phyloP scores from a whole-genome alignment of 2,329 filamentous ascomycete genomes.

The Orbilia javanica region DNA sequence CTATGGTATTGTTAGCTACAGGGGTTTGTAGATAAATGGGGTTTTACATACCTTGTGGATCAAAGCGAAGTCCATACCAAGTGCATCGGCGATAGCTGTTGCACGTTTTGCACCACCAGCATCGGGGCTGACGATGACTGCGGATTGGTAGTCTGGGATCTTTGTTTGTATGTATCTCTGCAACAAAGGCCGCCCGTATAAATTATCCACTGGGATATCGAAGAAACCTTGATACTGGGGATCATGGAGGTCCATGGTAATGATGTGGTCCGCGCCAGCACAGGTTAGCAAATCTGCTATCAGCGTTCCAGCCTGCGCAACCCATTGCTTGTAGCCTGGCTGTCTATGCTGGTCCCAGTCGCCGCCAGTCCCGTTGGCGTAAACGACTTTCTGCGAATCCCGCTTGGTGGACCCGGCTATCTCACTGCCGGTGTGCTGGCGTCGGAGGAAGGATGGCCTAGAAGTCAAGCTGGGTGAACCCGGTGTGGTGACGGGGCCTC shows the following conservation, averaged over 20 bases:
- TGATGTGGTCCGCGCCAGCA: constrained; percentile 94
- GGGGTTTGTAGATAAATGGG: not conserved
- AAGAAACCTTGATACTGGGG: constrained; percentile 99
- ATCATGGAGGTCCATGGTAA: constrained; percentile 97
- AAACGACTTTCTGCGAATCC: constrained; percentile 67
- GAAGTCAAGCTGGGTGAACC: constrained; percentile 42
- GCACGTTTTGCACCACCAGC: constrained; percentile 96
- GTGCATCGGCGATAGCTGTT: constrained; percentile 90
- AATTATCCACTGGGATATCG: constrained; percentile 97
- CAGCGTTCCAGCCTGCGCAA: constrained; percentile 94
- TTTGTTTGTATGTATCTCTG: constrained; percentile 80
- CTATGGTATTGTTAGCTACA: constrained; percentile 39
- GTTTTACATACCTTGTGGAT: constrained; percentile 95
- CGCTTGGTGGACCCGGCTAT: constrained; percentile 50
- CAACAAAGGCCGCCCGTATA: constrained; percentile 84
- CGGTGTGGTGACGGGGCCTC: constrained; percentile 43
- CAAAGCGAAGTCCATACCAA: constrained; percentile 94
- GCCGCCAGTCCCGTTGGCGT: constrained; percentile 69
- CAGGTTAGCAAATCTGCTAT: constrained; percentile 95
- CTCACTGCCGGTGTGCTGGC: constrained; percentile 46
- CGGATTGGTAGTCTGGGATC: constrained; percentile 85
- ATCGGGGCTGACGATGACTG: constrained; percentile 94
- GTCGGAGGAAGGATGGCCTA: constrained; percentile 49
- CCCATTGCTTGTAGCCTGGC: constrained; percentile 98
- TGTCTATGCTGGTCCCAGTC: constrained; percentile 79